Conservation (phyloP, 345 rosid species). For the Aquilaria malaccensis region DNA sequence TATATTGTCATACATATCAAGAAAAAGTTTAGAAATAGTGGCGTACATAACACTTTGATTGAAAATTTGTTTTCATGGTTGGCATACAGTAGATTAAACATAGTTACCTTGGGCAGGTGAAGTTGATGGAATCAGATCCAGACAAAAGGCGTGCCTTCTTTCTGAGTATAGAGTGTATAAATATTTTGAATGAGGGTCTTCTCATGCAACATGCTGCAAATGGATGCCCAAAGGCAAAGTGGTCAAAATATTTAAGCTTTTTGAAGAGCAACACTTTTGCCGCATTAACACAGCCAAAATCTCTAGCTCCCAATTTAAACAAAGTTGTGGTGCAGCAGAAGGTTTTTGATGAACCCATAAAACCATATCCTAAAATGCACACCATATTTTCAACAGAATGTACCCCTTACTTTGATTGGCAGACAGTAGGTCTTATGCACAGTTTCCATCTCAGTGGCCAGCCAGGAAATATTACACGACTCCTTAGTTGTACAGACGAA, state of each 20-base stretch:
- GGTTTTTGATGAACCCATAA: slow-evolving; percentile 34
- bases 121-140: slow-evolving; percentile 57
- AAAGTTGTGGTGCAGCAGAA: slow-evolving; percentile 28
- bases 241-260: slow-evolving; percentile 89
- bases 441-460: slow-evolving; percentile 88
- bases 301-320: slow-evolving; percentile 31
- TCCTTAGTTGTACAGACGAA: slow-evolving; percentile 94
- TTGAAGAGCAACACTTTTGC: slow-evolving; percentile 89
- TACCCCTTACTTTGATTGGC: slow-evolving; percentile 93
- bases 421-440: slow-evolving; percentile 93
- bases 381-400: slow-evolving; percentile 95
- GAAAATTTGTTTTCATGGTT: background rate
- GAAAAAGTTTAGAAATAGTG: no score
- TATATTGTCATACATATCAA: no score
- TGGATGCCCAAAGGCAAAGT: slow-evolving; percentile 80
- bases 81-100: background rate
- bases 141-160: slow-evolving; percentile 47
- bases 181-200: slow-evolving; percentile 90
- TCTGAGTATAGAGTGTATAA: slow-evolving; percentile 73
- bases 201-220: slow-evolving; percentile 60
- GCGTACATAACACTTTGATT: background rate
- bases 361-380: slow-evolving; percentile 70
- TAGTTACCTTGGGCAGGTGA: slow-evolving; percentile 41
- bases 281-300: slow-evolving; percentile 69
- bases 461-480: slow-evolving; percentile 91